Evolutionary conservation across 306 rosid genomes (phyloP).

Genomic region (Quercus glauca): DNA sequence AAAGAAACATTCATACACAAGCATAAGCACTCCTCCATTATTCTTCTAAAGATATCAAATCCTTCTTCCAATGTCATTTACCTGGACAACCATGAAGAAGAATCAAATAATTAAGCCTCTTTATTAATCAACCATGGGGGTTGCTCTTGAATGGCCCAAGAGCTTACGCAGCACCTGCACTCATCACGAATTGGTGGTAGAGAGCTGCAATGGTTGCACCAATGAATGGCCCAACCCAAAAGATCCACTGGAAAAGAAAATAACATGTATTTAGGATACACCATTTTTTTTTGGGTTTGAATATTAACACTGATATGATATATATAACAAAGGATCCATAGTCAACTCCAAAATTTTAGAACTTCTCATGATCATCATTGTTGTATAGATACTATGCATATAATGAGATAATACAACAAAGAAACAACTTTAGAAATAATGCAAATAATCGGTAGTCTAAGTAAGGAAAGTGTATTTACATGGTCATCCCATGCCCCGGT

Average conservation of each 20-base stretch:
- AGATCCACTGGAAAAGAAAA: slow-evolving; percentile 72
- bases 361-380: too few relatives aligned
- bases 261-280: too few relatives aligned
- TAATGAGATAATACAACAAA: too few relatives aligned
- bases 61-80: slow-evolving; percentile 21
- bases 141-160: slow-evolving; percentile 91
- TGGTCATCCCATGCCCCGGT: slow-evolving; percentile 73
- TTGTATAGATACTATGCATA: too few relatives aligned
- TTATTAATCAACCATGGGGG: not conserved
- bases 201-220: slow-evolving; percentile 98
- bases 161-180: slow-evolving; percentile 57
- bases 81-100: slow-evolving; percentile 6
- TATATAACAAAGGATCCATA: too few relatives aligned
- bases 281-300: too few relatives aligned
- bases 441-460: not conserved
- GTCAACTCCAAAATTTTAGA: too few relatives aligned
- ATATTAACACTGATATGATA: too few relatives aligned
- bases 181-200: slow-evolving; percentile 89
- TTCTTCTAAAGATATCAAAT: slow-evolving; percentile 2
- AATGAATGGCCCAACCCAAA: slow-evolving; percentile 89
- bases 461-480: slow-evolving; percentile 34
- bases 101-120: not conserved
- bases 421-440: not conserved
- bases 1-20: slow-evolving; percentile 1
- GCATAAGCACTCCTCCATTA: slow-evolving; percentile 18